Evolutionary conservation across 768 basidiomycete species (phyloP), one percentile per base, ranked within the genome.

Genomic region (Serendipita vermifera): DNA sequence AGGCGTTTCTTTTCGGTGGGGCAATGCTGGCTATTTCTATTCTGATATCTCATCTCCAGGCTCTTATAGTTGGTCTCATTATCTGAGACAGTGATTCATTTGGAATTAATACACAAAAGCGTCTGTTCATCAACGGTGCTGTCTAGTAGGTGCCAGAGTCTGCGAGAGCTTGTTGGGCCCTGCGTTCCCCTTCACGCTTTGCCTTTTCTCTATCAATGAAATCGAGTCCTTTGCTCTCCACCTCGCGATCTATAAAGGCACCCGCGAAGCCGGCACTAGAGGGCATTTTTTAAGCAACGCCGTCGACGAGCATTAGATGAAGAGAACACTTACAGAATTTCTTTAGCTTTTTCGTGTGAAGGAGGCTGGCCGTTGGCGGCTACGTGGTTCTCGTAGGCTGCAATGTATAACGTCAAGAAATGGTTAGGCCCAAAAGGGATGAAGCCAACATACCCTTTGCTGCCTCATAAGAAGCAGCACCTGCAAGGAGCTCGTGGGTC

Each of bases 401-500:
- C n/a, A n/a, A n/a, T n/a, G n/a, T n/a, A n/a, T n/a, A n/a, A n/a
- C n/a, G n/a, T n/a, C n/a, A n/a, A n/a, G n/a, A n/a, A n/a, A n/a
- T n/a, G n/a, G n/a, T n/a, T n/a, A n/a, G n/a, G n/a, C n/a, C n/a
- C n/a, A n/a, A n/a, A n/a, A n/a, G n/a, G n/a, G n/a, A n/a, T n/a
- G n/a, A n/a, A n/a, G n/a, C n/a, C n/a, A n/a, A n/a, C n/a, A n/a
- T n/a, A n/a, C n/a, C n/a, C n/a, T n/a, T n/a, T 61, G 31, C 33
- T 20, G 78, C 81, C 73, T 79, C 81, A 67, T 74, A 85, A 27
- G 80, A 67, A 4, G 82, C 83, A 40, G 84, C 84, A 38, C 69
- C 82, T 43, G 80, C 79, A 59, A 86, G 73, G 38, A 85, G 65
- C 68, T 86, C 79, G 65, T 86, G 83, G 6, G 80, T 77, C 55